Conservation (phyloP, 202 grass and related monocot genomes). For the Cymbopogon flexuosus region DNA sequence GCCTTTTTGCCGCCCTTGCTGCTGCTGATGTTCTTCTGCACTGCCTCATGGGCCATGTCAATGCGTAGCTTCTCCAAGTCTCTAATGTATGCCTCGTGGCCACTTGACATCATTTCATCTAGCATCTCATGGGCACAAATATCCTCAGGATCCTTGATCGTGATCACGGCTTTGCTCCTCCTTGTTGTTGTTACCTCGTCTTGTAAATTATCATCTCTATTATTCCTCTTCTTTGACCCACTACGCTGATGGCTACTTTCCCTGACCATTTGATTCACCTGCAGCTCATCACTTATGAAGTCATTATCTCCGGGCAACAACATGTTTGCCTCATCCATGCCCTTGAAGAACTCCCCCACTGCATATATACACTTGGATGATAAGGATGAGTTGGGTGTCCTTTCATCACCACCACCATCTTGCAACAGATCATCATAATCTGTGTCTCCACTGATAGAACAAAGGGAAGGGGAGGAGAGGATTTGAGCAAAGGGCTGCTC, state of each 20-base stretch:
- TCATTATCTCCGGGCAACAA: conserved; percentile 13
- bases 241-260: background rate
- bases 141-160: conserved; percentile 21
- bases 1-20: background rate
- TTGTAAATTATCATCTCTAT: background rate
- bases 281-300: background rate
- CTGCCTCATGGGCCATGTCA: conserved; percentile 11
- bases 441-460: too few relatives aligned
- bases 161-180: conserved; percentile 27
- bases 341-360: conserved; percentile 25
- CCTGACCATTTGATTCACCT: background rate
- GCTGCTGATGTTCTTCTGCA: background rate
- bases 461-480: conserved; percentile 15
- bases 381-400: background rate
- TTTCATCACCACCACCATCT: background rate
- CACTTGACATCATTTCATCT: conserved; percentile 21
- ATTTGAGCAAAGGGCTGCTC: conserved; percentile 42
- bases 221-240: conserved; percentile 26
- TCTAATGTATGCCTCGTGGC: background rate
- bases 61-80: conserved; percentile 28
- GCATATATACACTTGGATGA: background rate
- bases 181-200: conserved; percentile 18
- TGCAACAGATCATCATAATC: background rate
- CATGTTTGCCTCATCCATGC: conserved; percentile 36
- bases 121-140: conserved; percentile 18